These are phyloP conservation scores for Cantharellus anzutake DNA, from an alignment of 768 basidiomycete species.

Conservation along the genomic window DNA sequence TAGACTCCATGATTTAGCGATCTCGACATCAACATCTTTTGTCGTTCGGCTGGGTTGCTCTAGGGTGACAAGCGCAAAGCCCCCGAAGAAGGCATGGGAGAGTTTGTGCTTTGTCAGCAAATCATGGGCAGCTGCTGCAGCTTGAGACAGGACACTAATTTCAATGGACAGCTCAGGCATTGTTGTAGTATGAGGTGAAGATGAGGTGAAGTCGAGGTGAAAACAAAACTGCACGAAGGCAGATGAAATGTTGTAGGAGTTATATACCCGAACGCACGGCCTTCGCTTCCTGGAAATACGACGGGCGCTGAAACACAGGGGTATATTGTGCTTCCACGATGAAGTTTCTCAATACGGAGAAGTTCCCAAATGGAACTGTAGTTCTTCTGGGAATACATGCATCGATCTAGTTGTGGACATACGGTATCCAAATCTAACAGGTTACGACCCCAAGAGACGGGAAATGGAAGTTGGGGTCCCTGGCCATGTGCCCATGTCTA, in stretches of 20 bases:
- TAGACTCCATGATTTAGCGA: neutral
- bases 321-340: too few relatives aligned
- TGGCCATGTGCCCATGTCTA: too few relatives aligned
- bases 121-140: neutral
- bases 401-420: too few relatives aligned
- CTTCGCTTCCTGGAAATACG: too few relatives aligned
- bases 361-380: too few relatives aligned
- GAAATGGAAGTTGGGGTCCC: too few relatives aligned
- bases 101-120: neutral
- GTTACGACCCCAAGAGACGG: too few relatives aligned
- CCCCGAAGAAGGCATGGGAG: neutral
- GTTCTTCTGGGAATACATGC: too few relatives aligned
- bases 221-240: neutral
- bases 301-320: too few relatives aligned
- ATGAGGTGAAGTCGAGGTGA: neutral
- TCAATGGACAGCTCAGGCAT: neutral
- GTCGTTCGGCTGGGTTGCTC: neutral
- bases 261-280: too few relatives aligned
- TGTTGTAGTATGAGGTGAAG: neutral
- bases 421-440: too few relatives aligned
- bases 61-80: neutral
- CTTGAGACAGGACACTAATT: neutral
- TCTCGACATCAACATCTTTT: neutral
- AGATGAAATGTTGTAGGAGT: neutral
- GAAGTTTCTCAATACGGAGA: too few relatives aligned